Percentiles rank a stretch among this genome's conserved stretches.
Evolutionary conservation across 768 basidiomycete species (phyloP).

Genomic region (Leccinum arenicola): DNA sequence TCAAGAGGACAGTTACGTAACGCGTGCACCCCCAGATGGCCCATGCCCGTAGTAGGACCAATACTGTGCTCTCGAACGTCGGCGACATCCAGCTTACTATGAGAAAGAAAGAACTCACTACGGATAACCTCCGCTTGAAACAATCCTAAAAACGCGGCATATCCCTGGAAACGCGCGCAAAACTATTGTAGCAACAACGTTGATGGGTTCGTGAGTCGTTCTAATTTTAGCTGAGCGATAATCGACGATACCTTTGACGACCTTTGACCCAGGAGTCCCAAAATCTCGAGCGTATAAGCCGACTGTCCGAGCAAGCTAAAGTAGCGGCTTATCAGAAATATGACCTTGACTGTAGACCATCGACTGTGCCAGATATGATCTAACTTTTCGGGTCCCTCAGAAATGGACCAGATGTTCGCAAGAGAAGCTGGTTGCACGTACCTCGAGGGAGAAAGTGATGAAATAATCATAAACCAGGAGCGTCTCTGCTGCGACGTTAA

Average conservation of each 20-base stretch:
- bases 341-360: conserved; percentile 6
- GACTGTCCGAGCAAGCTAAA: conserved; percentile 9
- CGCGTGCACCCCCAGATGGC: background rate
- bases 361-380: conserved; percentile 1
- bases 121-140: conserved; percentile 2
- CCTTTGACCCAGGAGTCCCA: conserved; percentile 11
- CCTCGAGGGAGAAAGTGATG: conserved; percentile 14
- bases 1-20: background rate
- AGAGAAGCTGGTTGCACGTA: background rate
- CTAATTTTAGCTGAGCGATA: background rate
- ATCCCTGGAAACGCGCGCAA: background rate
- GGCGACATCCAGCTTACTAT: background rate
- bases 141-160: background rate
- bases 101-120: background rate
- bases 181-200: background rate
- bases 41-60: background rate
- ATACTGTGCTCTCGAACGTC: background rate
- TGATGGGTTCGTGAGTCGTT: background rate
- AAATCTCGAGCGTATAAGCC: conserved; percentile 5
- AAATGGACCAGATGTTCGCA: background rate
- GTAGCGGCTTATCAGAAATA: conserved; percentile 19
- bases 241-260: conserved; percentile 6
- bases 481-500: background rate
- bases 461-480: conserved; percentile 7
- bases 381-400: background rate